Evolutionary conservation across 495 filamentous ascomycete genomes (phyloP).

Genomic region (Copromyces sp.): DNA sequence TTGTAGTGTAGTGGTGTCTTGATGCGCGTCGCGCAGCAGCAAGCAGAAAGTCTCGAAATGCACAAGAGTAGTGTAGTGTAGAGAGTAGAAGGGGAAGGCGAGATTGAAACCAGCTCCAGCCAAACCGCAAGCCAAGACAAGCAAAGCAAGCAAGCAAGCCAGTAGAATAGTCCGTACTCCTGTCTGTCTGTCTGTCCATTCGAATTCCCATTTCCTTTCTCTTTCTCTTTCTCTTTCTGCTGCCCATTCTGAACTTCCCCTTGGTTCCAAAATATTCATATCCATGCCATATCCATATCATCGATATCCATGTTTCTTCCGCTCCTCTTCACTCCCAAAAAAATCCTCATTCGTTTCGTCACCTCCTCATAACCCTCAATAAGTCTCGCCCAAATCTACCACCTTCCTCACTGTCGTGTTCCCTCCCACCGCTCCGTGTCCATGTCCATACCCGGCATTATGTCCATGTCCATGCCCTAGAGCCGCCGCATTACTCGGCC

Average conservation of each 20-base stretch:
- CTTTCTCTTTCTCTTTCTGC: background rate
- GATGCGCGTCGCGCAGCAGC: no score
- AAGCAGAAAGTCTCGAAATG: no score
- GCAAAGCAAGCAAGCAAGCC: no score
- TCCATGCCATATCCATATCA: background rate
- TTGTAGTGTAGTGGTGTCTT: no score
- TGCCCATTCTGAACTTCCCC: background rate
- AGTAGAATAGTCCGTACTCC: no score
- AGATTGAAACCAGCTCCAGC: no score
- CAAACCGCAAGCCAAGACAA: no score
- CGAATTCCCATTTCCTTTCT: background rate
- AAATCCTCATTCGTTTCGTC: background rate
- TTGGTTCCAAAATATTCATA: background rate
- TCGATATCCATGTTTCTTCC: background rate
- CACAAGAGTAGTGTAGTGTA: no score
- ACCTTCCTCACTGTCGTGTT: conserved; percentile 18
- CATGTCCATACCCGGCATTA: background rate
- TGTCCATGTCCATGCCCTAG: background rate
- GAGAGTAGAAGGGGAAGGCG: no score
- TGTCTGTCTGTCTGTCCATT: background rate
- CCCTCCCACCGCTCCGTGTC: background rate
- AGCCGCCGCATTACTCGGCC: conserved; percentile 1
- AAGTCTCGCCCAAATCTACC: conserved; percentile 40
- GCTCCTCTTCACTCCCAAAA: background rate
- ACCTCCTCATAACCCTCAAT: conserved; percentile 15